These are phyloP conservation scores for Lasiosphaeriaceae sp. DNA, from an alignment of 495 filamentous ascomycete genomes.

Conservation along the genomic window DNA sequence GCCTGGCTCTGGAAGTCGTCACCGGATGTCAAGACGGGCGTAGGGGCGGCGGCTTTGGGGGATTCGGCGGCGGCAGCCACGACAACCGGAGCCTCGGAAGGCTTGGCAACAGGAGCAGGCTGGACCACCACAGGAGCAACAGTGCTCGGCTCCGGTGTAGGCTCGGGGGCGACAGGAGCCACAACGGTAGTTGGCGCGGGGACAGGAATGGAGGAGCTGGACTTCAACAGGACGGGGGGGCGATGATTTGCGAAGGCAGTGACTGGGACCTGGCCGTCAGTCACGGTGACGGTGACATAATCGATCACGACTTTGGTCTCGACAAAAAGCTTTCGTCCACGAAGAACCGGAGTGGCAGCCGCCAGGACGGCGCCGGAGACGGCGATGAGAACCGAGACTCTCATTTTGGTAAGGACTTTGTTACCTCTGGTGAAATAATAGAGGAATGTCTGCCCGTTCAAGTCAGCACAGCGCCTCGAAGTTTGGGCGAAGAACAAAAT, in stretches of 20 bases:
- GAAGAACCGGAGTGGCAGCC: slow-evolving; percentile 55
- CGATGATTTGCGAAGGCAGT: slow-evolving; percentile 14
- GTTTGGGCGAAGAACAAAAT: too few species aligned
- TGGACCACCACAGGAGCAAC: background rate
- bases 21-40: slow-evolving; percentile 10
- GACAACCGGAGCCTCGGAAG: background rate
- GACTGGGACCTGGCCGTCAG: slow-evolving; percentile 30
- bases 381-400: slow-evolving; percentile 58
- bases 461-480: too few species aligned
- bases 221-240: background rate
- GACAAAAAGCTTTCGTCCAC: slow-evolving; percentile 54
- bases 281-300: slow-evolving; percentile 59
- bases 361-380: slow-evolving; percentile 60
- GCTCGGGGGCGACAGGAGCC: slow-evolving; percentile 10
- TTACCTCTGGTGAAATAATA: too few species aligned
- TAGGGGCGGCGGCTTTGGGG: slow-evolving; percentile 16
- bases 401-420: slow-evolving; percentile 53
- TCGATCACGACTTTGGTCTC: slow-evolving; percentile 54
- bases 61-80: slow-evolving; percentile 2
- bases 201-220: slow-evolving; percentile 9
- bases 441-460: too few species aligned
- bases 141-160: slow-evolving; percentile 3
- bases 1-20: slow-evolving; percentile 32
- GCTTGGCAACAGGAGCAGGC: background rate
- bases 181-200: slow-evolving; percentile 18